Evolutionary conservation across 1,139 yeast species (phyloP).

Genomic region (Pichiaceae sp.): DNA sequence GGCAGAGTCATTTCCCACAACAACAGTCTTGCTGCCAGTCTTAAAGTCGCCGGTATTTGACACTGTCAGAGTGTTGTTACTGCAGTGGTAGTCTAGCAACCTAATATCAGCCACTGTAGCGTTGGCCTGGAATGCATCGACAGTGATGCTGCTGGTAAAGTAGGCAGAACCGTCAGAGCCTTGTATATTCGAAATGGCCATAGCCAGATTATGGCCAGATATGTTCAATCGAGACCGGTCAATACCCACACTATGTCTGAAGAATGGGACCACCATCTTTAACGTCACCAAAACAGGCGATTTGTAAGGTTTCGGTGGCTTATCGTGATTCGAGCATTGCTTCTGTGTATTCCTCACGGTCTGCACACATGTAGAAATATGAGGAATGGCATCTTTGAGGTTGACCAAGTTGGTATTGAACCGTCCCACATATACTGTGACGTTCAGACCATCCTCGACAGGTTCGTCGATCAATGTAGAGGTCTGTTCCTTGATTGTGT

Average conservation of each 20-base stretch:
- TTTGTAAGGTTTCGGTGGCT: too few relatives aligned
- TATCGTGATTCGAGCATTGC: too few relatives aligned
- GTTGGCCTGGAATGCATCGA: background rate
- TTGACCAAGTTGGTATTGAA: conserved; percentile 9
- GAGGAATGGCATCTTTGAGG: conserved; percentile 5
- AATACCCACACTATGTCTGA: too few relatives aligned
- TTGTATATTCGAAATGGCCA: conserved; percentile 2
- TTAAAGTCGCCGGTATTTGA: conserved; percentile 14
- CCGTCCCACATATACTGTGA: conserved; percentile 12
- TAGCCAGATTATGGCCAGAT: background rate
- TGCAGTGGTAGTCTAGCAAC: conserved; percentile 9
- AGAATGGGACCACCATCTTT: too few relatives aligned
- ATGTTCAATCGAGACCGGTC: too few relatives aligned
- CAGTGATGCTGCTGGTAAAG: too few relatives aligned
- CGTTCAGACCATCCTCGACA: conserved; percentile 14
- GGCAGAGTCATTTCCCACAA: conserved; percentile 9
- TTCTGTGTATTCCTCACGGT: too few relatives aligned
- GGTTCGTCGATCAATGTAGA: conserved; percentile 8
- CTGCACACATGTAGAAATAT: too few relatives aligned
- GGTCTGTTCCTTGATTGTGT: conserved; percentile 9
- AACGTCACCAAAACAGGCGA: too few relatives aligned
- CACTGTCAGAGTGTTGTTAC: conserved; percentile 12
- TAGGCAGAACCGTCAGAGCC: too few relatives aligned
- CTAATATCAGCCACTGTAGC: conserved; percentile 8
- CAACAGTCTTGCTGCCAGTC: conserved; percentile 14